Conservation (phyloP, 169 alveolate species). For the Toxoplasma gondii region DNA sequence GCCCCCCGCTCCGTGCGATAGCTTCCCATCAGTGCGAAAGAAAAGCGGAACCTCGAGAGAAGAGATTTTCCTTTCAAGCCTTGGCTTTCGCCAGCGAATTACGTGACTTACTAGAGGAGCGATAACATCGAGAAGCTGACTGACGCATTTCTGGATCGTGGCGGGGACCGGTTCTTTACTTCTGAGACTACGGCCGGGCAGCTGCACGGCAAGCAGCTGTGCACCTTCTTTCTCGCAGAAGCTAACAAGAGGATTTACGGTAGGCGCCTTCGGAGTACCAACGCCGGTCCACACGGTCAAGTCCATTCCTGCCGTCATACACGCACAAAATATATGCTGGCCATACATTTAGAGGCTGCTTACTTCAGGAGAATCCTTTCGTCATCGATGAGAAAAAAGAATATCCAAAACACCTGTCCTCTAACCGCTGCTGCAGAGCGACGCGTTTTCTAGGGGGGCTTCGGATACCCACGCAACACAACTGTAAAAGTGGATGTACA, state of each 20-base stretch:
- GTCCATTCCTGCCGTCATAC: background rate
- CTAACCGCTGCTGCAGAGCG: no score
- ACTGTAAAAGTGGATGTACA: no score
- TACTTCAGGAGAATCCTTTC: background rate
- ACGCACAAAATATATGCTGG: background rate
- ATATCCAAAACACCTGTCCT: no score
- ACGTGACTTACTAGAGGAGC: background rate
- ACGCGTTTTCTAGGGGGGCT: no score
- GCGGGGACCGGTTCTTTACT: background rate
- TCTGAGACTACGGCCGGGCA: background rate
- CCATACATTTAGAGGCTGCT: background rate
- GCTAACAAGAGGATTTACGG: background rate
- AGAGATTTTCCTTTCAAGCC: no score
- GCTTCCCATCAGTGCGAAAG: no score
- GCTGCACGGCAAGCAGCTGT: conserved; percentile 13
- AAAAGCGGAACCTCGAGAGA: background rate
- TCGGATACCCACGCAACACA: no score
- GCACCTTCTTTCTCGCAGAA: background rate
- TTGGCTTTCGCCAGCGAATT: background rate
- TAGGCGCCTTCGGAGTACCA: conserved; percentile 3
- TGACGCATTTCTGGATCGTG: background rate
- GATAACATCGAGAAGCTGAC: background rate
- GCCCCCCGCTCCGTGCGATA: no score
- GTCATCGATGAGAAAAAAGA: no score
- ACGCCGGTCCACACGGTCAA: conserved; percentile 2